Conservation (phyloP, 169 alveolate species). For the Plasmodium malariae region DNA sequence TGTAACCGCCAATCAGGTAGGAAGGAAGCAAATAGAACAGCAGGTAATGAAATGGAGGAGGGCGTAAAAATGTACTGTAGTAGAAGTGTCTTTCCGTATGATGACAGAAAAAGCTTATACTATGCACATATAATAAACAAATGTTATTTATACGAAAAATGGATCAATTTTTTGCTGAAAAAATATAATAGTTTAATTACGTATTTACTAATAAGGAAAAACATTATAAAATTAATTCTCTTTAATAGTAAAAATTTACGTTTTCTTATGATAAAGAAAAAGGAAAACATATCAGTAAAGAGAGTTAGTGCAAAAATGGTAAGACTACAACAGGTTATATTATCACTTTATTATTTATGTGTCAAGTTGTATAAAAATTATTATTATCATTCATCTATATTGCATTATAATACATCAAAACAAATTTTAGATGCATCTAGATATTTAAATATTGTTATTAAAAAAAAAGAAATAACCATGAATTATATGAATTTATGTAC, state of each 20-base stretch:
- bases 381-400: slow-evolving; percentile 61
- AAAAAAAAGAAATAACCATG: slow-evolving; percentile 5
- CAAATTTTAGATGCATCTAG: slow-evolving; percentile 63
- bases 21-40: neutral
- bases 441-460: slow-evolving; percentile 52
- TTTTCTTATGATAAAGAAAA: slow-evolving; percentile 34
- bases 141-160: slow-evolving; percentile 58
- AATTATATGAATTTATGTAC: slow-evolving; percentile 1
- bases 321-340: slow-evolving; percentile 19
- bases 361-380: slow-evolving; percentile 47
- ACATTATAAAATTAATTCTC: slow-evolving; percentile 50
- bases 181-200: slow-evolving; percentile 31
- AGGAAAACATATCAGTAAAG: slow-evolving; percentile 25
- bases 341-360: slow-evolving; percentile 33
- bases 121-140: slow-evolving; percentile 41
- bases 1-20: neutral
- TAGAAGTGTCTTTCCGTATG: neutral
- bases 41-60: neutral
- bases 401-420: slow-evolving; percentile 53
- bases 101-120: slow-evolving; percentile 5
- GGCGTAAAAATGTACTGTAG: neutral
- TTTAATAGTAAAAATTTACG: slow-evolving; percentile 56
- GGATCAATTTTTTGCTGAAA: slow-evolving; percentile 42
- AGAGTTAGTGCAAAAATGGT: slow-evolving; percentile 27
- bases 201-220: slow-evolving; percentile 31